Percentiles rank a stretch among this genome's conserved stretches.
Conservation (phyloP, 2,329 filamentous ascomycete genomes). For the Plenodomus biglobosus region DNA sequence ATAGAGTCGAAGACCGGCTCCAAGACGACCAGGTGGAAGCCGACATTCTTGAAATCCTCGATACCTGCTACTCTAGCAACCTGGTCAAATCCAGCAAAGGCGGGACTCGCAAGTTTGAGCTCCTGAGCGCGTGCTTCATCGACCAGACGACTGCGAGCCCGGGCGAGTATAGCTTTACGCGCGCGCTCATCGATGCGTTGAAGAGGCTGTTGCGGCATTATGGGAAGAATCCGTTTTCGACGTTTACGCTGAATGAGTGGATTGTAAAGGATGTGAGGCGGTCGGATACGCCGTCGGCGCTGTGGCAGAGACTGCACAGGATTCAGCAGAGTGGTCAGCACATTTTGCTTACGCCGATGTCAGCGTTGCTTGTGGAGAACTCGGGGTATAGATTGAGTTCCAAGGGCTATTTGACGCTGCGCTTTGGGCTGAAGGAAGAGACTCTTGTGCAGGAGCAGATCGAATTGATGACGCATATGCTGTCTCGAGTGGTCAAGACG, state of each 20-base stretch:
- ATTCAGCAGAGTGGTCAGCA: slow-evolving; percentile 28
- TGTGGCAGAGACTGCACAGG: slow-evolving; percentile 27
- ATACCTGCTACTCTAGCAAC: slow-evolving; percentile 45
- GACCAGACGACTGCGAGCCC: slow-evolving; percentile 34
- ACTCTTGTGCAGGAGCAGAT: slow-evolving; percentile 34
- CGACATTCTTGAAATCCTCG: slow-evolving; percentile 44
- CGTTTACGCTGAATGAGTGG: slow-evolving; percentile 30
- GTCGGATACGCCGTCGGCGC: slow-evolving; percentile 28
- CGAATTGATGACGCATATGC: slow-evolving; percentile 27
- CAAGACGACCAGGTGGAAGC: slow-evolving; percentile 31
- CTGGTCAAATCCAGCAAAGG: slow-evolving; percentile 30
- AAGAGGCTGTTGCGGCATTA: slow-evolving; percentile 25
- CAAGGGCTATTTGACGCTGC: slow-evolving; percentile 34
- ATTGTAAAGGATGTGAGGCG: slow-evolving; percentile 32
- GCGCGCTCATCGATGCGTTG: slow-evolving; percentile 38
- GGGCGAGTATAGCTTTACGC: slow-evolving; percentile 36
- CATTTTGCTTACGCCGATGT: slow-evolving; percentile 36
- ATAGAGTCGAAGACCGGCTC: slow-evolving; percentile 35
- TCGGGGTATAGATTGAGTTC: slow-evolving; percentile 14
- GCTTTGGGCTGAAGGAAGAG: slow-evolving; percentile 33
- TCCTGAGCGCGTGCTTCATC: slow-evolving; percentile 35
- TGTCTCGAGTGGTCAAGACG: slow-evolving; percentile 30
- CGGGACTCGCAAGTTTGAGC: slow-evolving; percentile 33
- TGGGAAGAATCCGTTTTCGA: slow-evolving; percentile 30
- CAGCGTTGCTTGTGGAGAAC: slow-evolving; percentile 1